Base-by-base conservation (phyloP, 345 rosid genomes). In the Crucihimalaya himalaica region DNA sequence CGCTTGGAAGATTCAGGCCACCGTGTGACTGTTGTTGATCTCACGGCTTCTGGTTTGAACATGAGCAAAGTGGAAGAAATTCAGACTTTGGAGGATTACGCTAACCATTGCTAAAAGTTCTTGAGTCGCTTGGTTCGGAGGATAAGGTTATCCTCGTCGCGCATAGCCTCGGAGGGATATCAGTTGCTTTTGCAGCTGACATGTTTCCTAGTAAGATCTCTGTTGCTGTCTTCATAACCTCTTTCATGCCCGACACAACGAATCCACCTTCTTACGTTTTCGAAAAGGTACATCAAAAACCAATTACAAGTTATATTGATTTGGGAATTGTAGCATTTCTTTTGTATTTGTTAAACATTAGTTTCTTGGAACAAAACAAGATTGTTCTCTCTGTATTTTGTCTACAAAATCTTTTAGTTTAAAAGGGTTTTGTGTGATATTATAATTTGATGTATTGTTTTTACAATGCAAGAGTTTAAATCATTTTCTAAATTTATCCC, bases 101-200 rank as follows among this genome's bases (percentile, higher is more conserved):
- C 73, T 12, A 80, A 75, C 93, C 93, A 1, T 75, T 90, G 61
- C 60, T 88, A 39, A 29, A 83, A 10, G n/a, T 83, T 18, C 25
- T 90, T 78, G 81, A 70, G n/a, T 61, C 81, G 6, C 67, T 80
- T 59, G 75, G 82, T 27, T 39, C 66, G 0, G 25, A 57, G 2
- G 84, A 84, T 15, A 83, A 70, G 52, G 86, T 76, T 4, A 71
- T 88, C 25, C 83, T 90, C 5, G 97, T 88, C 0, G 92, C 83
- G 0, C 97, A 88, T 77, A 88, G 97, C 65, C 68, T 83, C 0
- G 93, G 90, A 18, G 94, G 97, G 15, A 1, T 74, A 63, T 68
- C 51, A 13, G 60, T 79, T 78, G 86, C 82, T 34, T 76, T 78
- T 25, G 86, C 87, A 1, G 73, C 82, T 11, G 86, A 84, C 16